A percentile compares a stretch with the other conserved stretches of the same genome.
Conservation (phyloP, 73 alveolate species). For the Tetrahymena elliotti region DNA sequence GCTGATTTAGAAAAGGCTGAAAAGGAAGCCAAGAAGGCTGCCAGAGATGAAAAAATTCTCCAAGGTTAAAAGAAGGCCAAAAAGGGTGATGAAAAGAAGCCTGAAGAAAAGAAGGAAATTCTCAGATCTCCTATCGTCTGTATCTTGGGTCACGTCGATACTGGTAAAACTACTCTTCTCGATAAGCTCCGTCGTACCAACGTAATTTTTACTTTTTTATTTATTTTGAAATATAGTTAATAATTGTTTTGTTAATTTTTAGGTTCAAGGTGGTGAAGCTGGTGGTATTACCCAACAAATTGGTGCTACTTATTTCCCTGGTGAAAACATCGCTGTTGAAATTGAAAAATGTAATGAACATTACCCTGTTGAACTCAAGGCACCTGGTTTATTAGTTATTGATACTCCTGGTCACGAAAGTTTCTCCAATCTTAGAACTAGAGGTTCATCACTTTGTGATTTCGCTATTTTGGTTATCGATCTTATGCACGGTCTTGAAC, state of each 20-base stretch:
- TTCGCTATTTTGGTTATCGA: conserved; percentile 97
- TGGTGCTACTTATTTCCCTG: conserved; percentile 99
- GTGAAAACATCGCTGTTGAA: conserved; percentile 62
- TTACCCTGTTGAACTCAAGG: conserved; percentile 49
- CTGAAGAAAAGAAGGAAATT: not conserved
- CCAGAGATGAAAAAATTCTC: conserved; percentile 27
- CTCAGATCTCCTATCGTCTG: conserved; percentile 91
- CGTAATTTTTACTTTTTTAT: conserved; percentile 33
- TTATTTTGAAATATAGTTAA: not conserved
- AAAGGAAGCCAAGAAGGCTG: conserved; percentile 30
- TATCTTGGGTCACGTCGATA: conserved; percentile 98
- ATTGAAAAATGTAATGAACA: conserved; percentile 41
- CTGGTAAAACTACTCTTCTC: conserved; percentile 98
- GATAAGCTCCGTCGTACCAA: conserved; percentile 98
- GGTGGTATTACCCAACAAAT: conserved; percentile 99
- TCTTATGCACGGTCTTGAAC: conserved; percentile 97
- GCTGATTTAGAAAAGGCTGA: conserved; percentile 17
- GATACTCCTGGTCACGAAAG: conserved; percentile 99
- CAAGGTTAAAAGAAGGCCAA: conserved; percentile 16
- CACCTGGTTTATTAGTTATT: conserved; percentile 96
- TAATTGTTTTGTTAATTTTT: not conserved
- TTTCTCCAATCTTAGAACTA: conserved; percentile 93
- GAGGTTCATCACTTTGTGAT: conserved; percentile 98
- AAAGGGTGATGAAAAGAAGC: conserved; percentile 22
- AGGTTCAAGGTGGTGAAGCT: conserved; percentile 74